Evolutionary conservation across 306 rosid genomes (phyloP).

Genomic region (Purshia tridentata): DNA sequence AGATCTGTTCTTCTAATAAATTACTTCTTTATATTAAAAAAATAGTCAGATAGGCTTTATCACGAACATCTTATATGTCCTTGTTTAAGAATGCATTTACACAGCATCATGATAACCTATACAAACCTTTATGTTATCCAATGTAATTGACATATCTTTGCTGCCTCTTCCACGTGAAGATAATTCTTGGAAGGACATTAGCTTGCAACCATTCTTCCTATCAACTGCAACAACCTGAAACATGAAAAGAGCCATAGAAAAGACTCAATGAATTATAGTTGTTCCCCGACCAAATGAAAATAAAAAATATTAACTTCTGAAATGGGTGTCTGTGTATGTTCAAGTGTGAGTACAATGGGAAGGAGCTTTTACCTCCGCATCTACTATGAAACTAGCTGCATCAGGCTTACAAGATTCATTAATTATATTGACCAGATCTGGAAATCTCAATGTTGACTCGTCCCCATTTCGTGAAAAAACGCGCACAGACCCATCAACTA

Average conservation of each 20-base stretch:
- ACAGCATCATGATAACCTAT: neutral
- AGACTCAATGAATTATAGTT: slow-evolving; percentile 14
- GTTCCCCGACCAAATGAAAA: neutral
- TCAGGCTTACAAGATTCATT: slow-evolving; percentile 62
- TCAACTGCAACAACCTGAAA: slow-evolving; percentile 88
- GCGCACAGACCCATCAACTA: slow-evolving; percentile 65
- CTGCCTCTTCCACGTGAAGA: slow-evolving; percentile 88
- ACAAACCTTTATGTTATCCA: slow-evolving; percentile 74
- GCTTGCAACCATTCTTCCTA: slow-evolving; percentile 61
- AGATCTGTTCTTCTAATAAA: neutral
- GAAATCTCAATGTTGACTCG: slow-evolving; percentile 80
- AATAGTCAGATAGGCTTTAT: neutral
- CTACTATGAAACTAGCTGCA: slow-evolving; percentile 68
- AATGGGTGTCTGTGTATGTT: neutral
- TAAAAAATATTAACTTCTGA: neutral
- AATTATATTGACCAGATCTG: slow-evolving; percentile 68
- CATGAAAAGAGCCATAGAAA: slow-evolving; percentile 25
- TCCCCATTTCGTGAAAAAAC: slow-evolving; percentile 88
- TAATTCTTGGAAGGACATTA: slow-evolving; percentile 88
- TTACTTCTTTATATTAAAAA: neutral
- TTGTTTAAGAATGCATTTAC: neutral
- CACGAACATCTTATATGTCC: neutral
- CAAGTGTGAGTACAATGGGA: neutral
- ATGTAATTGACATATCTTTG: slow-evolving; percentile 52
- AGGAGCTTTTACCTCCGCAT: slow-evolving; percentile 61